Conservation (phyloP, 257 asterid species). For the Avicennia marina region DNA sequence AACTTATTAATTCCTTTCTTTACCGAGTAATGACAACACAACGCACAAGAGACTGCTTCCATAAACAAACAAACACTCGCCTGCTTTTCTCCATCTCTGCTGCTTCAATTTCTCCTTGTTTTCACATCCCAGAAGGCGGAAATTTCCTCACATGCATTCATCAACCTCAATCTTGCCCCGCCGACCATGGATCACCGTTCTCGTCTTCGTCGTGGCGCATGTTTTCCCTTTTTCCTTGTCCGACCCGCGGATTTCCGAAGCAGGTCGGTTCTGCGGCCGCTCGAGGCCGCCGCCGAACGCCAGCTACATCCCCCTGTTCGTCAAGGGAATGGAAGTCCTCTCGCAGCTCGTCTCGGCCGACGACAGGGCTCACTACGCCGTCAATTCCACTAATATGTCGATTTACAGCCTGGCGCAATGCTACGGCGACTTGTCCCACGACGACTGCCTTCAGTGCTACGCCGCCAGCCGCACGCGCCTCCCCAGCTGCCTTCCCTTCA, state of each 20-base stretch:
- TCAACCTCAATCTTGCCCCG: constrained; percentile 8
- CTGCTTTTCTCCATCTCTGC: background rate
- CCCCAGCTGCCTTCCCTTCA: constrained; percentile 65
- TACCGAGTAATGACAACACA: too few species aligned
- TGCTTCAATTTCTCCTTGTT: background rate
- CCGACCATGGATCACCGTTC: constrained; percentile 27
- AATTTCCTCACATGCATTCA: constrained; percentile 27
- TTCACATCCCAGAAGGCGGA: background rate
- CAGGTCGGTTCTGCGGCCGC: constrained; percentile 52
- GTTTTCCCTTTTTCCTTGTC: constrained; percentile 17
- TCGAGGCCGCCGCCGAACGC: constrained; percentile 24
- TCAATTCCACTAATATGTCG: constrained; percentile 25
- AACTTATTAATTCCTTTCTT: too few species aligned
- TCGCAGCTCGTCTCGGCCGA: constrained; percentile 43
- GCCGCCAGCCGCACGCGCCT: constrained; percentile 72
- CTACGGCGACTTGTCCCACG: constrained; percentile 45
- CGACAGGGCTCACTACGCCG: constrained; percentile 36
- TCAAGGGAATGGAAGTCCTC: constrained; percentile 48
- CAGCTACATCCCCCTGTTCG: constrained; percentile 51
- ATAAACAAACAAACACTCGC: too few species aligned
- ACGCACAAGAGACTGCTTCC: too few species aligned
- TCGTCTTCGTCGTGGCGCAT: constrained; percentile 19
- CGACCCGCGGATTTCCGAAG: constrained; percentile 64
- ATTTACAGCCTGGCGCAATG: constrained; percentile 65
- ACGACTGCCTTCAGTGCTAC: constrained; percentile 80